Base-by-base conservation (phyloP, 2,329 filamentous ascomycete species). In the Trichophyton schoenleinii region DNA sequence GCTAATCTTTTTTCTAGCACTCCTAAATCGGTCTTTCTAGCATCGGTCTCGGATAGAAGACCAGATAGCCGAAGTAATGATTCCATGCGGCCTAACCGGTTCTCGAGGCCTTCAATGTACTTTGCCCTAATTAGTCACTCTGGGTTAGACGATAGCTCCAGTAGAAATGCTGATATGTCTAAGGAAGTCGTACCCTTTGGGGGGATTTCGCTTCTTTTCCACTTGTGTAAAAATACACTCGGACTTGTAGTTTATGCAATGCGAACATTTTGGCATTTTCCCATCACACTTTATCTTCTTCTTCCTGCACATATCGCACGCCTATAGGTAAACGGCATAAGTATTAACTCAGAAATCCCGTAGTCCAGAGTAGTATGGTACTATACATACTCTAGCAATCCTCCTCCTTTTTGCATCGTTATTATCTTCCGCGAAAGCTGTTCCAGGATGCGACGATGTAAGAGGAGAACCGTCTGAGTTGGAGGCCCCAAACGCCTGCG, bases 201-300 rank as follows among this genome's bases (percentile, higher is more conserved):
- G 94, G 60, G 94, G 92, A 73, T 88, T 94, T 63, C 94, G 84
- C 81, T 99, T 99, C 85, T 99, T 99, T 78, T 99, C 94, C 42
- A 97, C 91, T 72, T 96, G 91, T 0, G 94, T 97, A 72, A 97
- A 97, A 68, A 96, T 84, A 74, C 92, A 99, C 69, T 96, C 91
- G 3, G 91, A 96, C 80, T 96, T 96, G 80, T 96, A 96, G 74
- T 96, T 97, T 73, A 88, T 87, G 74, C 92, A 99, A 75, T 97
- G 94, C 6, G 89, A 91, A 75, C 94, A 99, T 63, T 91, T 86
- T 42, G 94, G 92, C 76, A 95, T 84, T 77, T 95, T 96, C 67
- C 94, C 92, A 72, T 97, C 94, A 75, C 92, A 97, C 77, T 97
- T 97, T 76, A 97, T 96, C 76, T 89, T 81, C 76, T 87, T 87